Percentiles rank a stretch among this genome's conserved stretches.
phyloP scores from a whole-genome alignment of 495 filamentous ascomycete genomes.

The Talaromyces stipitatus region DNA sequence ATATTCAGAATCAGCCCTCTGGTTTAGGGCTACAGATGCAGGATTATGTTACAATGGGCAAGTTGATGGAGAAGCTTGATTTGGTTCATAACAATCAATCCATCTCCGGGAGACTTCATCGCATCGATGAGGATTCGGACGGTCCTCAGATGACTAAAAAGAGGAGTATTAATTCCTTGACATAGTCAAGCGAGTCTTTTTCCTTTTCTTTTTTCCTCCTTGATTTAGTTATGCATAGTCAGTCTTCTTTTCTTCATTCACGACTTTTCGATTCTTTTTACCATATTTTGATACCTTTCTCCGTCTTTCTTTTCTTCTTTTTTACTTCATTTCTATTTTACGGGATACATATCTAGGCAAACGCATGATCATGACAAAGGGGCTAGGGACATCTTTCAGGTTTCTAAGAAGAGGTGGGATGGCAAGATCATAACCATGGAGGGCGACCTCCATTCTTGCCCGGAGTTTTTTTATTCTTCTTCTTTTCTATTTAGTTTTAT shows the following conservation, averaged over 20 bases:
- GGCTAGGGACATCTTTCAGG: neutral
- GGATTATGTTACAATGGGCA: slow-evolving; percentile 76
- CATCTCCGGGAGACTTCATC: slow-evolving; percentile 59
- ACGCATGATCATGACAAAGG: neutral
- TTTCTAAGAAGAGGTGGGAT: slow-evolving; percentile 1
- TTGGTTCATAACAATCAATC: slow-evolving; percentile 50
- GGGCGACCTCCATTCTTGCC: slow-evolving; percentile 7
- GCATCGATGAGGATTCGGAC: slow-evolving; percentile 49
- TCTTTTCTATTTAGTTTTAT: neutral
- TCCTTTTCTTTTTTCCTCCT: neutral
- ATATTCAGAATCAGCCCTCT: slow-evolving; percentile 66
- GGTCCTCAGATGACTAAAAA: slow-evolving; percentile 34
- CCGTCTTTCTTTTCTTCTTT: slow-evolving; percentile 10
- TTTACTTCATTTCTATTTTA: slow-evolving; percentile 8
- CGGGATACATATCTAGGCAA: slow-evolving; percentile 7
- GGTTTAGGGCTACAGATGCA: slow-evolving; percentile 66
- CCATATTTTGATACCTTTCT: slow-evolving; percentile 1
- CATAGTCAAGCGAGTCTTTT: neutral
- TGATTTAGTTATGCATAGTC: neutral
- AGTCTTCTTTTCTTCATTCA: neutral
- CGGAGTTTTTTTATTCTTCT: neutral
- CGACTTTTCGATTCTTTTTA: neutral
- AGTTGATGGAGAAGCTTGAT: slow-evolving; percentile 82
- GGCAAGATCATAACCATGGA: slow-evolving; percentile 1
- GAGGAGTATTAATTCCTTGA: slow-evolving; percentile 47